phyloP scores from a whole-genome alignment of 1,284 basidiomycete genomes.

The Abortiporus biennis region DNA sequence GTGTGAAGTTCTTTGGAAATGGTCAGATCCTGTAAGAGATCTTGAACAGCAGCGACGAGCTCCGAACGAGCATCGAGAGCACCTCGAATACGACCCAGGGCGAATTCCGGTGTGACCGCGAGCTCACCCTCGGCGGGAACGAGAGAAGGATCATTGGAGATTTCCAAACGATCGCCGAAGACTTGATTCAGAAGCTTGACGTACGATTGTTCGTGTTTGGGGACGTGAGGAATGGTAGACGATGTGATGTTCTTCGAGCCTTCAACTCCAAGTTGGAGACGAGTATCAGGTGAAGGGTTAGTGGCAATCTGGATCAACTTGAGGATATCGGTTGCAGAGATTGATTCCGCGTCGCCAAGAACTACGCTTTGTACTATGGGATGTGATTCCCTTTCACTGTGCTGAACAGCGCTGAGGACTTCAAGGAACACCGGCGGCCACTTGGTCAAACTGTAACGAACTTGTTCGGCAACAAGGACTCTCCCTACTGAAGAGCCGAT shows the following conservation, averaged over 20 bases:
- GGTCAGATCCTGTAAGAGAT: conserved; percentile 44
- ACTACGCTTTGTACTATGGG: conserved; percentile 57
- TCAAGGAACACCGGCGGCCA: conserved; percentile 90
- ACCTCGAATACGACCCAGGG: conserved; percentile 85
- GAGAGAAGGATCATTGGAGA: conserved; percentile 79
- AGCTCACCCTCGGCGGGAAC: conserved; percentile 62
- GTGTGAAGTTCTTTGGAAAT: conserved; percentile 60
- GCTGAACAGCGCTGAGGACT: conserved; percentile 69
- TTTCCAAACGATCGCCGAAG: conserved; percentile 79
- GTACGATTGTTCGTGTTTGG: conserved; percentile 90
- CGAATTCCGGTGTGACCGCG: conserved; percentile 90
- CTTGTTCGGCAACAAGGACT: conserved; percentile 84
- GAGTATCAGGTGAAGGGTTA: conserved; percentile 29
- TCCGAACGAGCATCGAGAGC: conserved; percentile 69
- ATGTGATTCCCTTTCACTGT: conserved; percentile 40
- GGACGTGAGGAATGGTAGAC: conserved; percentile 50
- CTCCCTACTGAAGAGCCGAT: conserved; percentile 64
- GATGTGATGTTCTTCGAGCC: conserved; percentile 13
- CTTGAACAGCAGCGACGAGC: conserved; percentile 58
- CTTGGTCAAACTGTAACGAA: conserved; percentile 71
- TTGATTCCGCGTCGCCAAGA: conserved; percentile 43
- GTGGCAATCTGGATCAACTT: conserved; percentile 41
- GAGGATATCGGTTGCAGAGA: conserved; percentile 40
- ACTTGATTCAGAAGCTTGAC: conserved; percentile 83
- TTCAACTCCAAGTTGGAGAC: conserved; percentile 39